Base-by-base conservation (phyloP, 1,139 yeast species). In the Kurtzmaniella natalensis region DNA sequence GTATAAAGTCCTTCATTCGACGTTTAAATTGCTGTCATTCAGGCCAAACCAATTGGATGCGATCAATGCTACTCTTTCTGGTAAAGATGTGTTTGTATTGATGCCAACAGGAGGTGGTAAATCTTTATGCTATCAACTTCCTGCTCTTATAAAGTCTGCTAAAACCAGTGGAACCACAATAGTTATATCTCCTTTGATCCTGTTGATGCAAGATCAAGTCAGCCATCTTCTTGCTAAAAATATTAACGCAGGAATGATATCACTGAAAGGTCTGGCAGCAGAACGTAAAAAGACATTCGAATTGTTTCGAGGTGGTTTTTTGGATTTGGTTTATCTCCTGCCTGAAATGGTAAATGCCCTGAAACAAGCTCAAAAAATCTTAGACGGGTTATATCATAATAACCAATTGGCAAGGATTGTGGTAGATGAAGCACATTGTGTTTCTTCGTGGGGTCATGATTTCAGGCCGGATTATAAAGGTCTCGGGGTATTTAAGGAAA, bases 101-200 rank as follows among this genome's bases (percentile, higher is more conserved):
- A 92, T 94, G 96, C 99, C 99, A 0, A 94, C 99, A 0, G 99
- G 99, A 29, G 98, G 98, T 33, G 99, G 99, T 33, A 94, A 94
- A 55, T 89, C 97, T 0, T 63, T 94, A 28, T 94, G 99, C 53
- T 94, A 89, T 56, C 99, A 94, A 57, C 63, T 94, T 14, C 98
- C 99, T 0, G 96, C 98, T 0, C 64, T 92, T 32, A 78, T 92
- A 1, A 68, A 70, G 32, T 66, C 81, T 1, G 97, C 96, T 1
- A 67, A 59, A 22, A 83, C 95, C 0, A 63, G 60, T 13, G 97
- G 97, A 10, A 81, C 94, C 0, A 88, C 98, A 0, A 76, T 94
- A 27, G 99, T 94, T 5, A 78, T 94, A 4, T 89, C 97, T 0
- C 99, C 99, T 1, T 72, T 94, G 45, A 87, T 94, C 30, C 89